phyloP scores from a whole-genome alignment of 2,329 filamentous ascomycete species.

The Malbranchea zuffiana region DNA sequence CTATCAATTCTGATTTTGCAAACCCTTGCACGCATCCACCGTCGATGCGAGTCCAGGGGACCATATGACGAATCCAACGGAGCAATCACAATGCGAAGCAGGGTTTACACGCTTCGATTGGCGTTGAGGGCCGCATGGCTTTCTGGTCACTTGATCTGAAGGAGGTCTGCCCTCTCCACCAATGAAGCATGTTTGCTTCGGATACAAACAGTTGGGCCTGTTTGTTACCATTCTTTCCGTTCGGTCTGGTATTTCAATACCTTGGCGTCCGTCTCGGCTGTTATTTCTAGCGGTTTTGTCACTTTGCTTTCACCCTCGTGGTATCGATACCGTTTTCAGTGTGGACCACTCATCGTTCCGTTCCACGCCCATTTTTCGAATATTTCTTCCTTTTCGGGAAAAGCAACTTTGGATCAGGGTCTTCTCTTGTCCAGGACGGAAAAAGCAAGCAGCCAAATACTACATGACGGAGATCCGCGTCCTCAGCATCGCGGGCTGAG shows the following conservation, averaged over 20 bases:
- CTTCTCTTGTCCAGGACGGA: constrained; percentile 1
- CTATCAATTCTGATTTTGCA: constrained; percentile 4
- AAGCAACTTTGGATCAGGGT: constrained; percentile 1
- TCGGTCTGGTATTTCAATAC: neutral
- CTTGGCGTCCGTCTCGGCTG: neutral
- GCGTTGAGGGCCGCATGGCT: constrained; percentile 41
- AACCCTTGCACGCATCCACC: constrained; percentile 3
- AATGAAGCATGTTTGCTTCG: constrained; percentile 7
- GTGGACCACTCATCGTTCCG: constrained; percentile 10
- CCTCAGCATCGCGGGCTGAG: constrained; percentile 1
- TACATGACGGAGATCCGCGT: neutral
- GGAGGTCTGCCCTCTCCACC: constrained; percentile 22
- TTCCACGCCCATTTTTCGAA: constrained; percentile 1
- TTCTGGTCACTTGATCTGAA: constrained; percentile 50
- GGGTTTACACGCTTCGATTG: constrained; percentile 18
- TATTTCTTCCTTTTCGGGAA: constrained; percentile 4
- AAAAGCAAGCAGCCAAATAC: neutral
- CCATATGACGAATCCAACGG: constrained; percentile 11
- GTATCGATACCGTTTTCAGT: constrained; percentile 4
- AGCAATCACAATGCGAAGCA: constrained; percentile 19
- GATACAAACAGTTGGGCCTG: constrained; percentile 6
- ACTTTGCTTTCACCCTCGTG: neutral
- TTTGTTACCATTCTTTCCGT: neutral
- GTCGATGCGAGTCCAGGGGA: constrained; percentile 3
- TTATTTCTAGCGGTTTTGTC: constrained; percentile 3